phyloP scores from a whole-genome alignment of 106 monocot species.

The Allium fistulosum region DNA sequence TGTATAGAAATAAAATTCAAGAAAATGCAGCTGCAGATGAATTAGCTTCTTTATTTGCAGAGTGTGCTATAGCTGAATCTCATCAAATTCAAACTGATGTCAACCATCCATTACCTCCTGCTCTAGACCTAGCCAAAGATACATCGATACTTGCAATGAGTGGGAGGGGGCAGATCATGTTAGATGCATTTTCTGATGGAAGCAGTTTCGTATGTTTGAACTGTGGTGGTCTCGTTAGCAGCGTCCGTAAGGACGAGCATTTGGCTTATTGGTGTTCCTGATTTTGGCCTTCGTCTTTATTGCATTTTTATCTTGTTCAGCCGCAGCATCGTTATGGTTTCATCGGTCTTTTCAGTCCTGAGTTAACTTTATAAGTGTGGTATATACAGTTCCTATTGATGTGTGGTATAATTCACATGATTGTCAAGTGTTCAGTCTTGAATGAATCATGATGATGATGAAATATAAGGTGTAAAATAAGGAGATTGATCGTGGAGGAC shows the following conservation, averaged over 20 bases:
- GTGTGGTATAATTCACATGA: too few relatives aligned
- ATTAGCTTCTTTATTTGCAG: slow-evolving; percentile 79
- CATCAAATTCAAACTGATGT: neutral
- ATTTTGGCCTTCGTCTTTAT: neutral
- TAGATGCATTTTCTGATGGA: slow-evolving; percentile 88
- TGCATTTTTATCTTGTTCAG: slow-evolving; percentile 17
- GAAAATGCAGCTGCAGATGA: slow-evolving; percentile 37
- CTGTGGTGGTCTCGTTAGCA: slow-evolving; percentile 90
- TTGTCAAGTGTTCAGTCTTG: too few relatives aligned
- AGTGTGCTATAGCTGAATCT: slow-evolving; percentile 85
- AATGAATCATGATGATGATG: too few relatives aligned
- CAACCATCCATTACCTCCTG: neutral
- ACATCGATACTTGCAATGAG: slow-evolving; percentile 65
- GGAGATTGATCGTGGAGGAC: too few relatives aligned
- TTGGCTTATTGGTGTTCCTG: slow-evolving; percentile 68
- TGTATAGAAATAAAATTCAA: slow-evolving; percentile 54
- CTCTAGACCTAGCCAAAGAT: slow-evolving; percentile 16
- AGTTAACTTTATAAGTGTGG: too few relatives aligned
- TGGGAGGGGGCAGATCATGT: slow-evolving; percentile 74
- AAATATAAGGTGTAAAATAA: too few relatives aligned
- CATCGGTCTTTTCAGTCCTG: too few relatives aligned
- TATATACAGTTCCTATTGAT: too few relatives aligned
- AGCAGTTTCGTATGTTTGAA: slow-evolving; percentile 92
- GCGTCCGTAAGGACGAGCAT: slow-evolving; percentile 69
- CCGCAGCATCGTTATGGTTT: slow-evolving; percentile 14